Conservation (phyloP, 2,329 filamentous ascomycete genomes). For the Sordariomycetes sp. region DNA sequence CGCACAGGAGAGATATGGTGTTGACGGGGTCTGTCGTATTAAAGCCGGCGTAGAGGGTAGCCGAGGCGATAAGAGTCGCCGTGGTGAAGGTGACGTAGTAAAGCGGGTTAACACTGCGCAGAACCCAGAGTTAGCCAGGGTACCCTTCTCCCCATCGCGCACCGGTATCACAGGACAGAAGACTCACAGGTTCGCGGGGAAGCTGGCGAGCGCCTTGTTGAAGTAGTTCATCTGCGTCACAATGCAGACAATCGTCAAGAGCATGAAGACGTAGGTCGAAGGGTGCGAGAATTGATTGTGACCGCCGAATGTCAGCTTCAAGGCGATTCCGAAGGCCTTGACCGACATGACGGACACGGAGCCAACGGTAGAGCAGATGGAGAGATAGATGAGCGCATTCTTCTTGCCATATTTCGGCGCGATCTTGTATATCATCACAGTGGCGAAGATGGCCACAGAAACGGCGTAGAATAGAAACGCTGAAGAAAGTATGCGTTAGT, state of each 20-base stretch:
- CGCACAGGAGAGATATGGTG: slow-evolving; percentile 82
- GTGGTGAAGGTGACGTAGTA: slow-evolving; percentile 99
- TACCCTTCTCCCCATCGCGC: background rate
- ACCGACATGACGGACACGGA: slow-evolving; percentile 98
- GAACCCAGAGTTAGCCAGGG: background rate
- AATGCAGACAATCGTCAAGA: slow-evolving; percentile 87
- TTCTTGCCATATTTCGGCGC: slow-evolving; percentile 84
- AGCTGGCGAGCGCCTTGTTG: slow-evolving; percentile 95
- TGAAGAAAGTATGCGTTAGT: slow-evolving; percentile 21
- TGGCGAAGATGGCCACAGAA: slow-evolving; percentile 70
- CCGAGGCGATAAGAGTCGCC: slow-evolving; percentile 84
- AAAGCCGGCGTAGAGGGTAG: slow-evolving; percentile 92
- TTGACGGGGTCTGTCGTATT: slow-evolving; percentile 89
- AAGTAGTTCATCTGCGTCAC: slow-evolving; percentile 99
- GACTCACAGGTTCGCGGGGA: slow-evolving; percentile 92
- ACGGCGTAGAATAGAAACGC: slow-evolving; percentile 84
- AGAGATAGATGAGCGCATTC: slow-evolving; percentile 93
- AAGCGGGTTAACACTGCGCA: slow-evolving; percentile 75
- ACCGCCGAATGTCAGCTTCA: slow-evolving; percentile 87
- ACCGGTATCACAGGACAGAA: background rate
- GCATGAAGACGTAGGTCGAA: slow-evolving; percentile 95
- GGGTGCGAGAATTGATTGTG: slow-evolving; percentile 94
- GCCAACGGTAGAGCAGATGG: slow-evolving; percentile 94
- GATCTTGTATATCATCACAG: slow-evolving; percentile 93
- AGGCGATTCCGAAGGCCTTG: slow-evolving; percentile 94